A percentile compares a stretch with the other conserved stretches of the same genome.
Conservation (phyloP, 345 rosid species). For the Boechera retrofracta region DNA sequence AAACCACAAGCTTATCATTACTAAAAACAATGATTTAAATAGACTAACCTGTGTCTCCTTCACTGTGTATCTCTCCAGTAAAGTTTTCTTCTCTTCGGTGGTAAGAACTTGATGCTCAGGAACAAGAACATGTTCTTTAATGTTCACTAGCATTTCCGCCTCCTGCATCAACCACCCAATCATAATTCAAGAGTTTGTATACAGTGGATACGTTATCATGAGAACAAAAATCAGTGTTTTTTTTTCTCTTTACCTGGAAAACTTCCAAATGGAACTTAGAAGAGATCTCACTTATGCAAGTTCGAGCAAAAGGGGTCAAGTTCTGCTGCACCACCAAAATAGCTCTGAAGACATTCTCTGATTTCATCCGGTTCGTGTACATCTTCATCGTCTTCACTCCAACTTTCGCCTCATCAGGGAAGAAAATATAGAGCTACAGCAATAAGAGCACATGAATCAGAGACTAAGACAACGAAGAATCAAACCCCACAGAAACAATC, state of each 20-base stretch:
- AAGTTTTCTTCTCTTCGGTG: constrained; percentile 75
- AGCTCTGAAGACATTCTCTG: constrained; percentile 82
- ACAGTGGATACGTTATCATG: not conserved
- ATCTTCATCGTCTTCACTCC: constrained; percentile 94
- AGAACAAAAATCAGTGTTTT: not conserved
- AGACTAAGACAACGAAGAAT: not conserved
- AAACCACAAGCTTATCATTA: not conserved
- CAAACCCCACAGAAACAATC: constrained; percentile 3
- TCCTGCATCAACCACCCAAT: constrained; percentile 49
- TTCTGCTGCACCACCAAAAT: constrained; percentile 80
- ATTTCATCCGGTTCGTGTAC: constrained; percentile 80
- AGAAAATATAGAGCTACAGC: constrained; percentile 77
- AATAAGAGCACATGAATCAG: not conserved
- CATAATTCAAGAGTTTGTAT: not conserved
- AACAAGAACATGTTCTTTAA: constrained; percentile 79
- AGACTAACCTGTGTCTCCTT: constrained; percentile 77
- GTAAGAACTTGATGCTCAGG: constrained; percentile 82
- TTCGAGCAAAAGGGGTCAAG: constrained; percentile 84
- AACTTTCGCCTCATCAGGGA: constrained; percentile 84
- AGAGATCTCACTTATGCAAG: constrained; percentile 71
- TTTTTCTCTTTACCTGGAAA: constrained; percentile 61
- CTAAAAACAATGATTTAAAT: not conserved
- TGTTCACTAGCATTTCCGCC: constrained; percentile 72
- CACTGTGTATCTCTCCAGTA: constrained; percentile 76
- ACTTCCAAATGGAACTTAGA: constrained; percentile 81